phyloP scores from a whole-genome alignment of 1,139 yeast genomes.

The Sugiyamaella sp. region DNA sequence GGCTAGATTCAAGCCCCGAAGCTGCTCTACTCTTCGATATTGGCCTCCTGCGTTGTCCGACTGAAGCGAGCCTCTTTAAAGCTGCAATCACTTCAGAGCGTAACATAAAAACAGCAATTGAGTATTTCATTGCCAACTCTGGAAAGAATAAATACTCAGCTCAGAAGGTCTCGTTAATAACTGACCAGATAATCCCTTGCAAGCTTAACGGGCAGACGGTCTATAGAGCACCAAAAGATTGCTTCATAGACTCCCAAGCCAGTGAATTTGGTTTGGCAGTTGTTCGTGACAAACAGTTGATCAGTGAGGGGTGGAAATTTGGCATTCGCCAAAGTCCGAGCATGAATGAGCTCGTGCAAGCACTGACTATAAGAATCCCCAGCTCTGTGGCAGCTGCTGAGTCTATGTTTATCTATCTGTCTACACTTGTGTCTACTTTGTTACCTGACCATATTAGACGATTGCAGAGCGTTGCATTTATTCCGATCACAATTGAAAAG shows the following conservation, averaged over 20 bases:
- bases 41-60: conserved; percentile 41
- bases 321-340: conserved; percentile 41
- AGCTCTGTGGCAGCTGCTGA: conserved; percentile 30
- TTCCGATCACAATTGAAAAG: conserved; percentile 34
- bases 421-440: conserved; percentile 34
- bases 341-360: conserved; percentile 29
- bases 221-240: conserved; percentile 35
- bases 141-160: conserved; percentile 34
- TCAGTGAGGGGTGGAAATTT: conserved; percentile 38
- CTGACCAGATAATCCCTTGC: conserved; percentile 35
- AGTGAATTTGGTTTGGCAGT: conserved; percentile 42
- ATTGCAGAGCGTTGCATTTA: conserved; percentile 32
- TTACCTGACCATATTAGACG: conserved; percentile 28
- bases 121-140: conserved; percentile 37
- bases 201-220: conserved; percentile 23
- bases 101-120: conserved; percentile 34
- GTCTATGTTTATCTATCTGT: conserved; percentile 39
- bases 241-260: conserved; percentile 35
- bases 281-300: conserved; percentile 31
- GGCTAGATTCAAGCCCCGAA: conserved; percentile 39
- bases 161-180: conserved; percentile 22
- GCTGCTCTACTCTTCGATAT: conserved; percentile 39
- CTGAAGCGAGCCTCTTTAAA: conserved; percentile 33
- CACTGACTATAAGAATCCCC: conserved; percentile 36
- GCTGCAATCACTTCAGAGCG: conserved; percentile 24